Base-by-base conservation (phyloP, 1,284 basidiomycete genomes). In the Microbotryum intermedium region DNA sequence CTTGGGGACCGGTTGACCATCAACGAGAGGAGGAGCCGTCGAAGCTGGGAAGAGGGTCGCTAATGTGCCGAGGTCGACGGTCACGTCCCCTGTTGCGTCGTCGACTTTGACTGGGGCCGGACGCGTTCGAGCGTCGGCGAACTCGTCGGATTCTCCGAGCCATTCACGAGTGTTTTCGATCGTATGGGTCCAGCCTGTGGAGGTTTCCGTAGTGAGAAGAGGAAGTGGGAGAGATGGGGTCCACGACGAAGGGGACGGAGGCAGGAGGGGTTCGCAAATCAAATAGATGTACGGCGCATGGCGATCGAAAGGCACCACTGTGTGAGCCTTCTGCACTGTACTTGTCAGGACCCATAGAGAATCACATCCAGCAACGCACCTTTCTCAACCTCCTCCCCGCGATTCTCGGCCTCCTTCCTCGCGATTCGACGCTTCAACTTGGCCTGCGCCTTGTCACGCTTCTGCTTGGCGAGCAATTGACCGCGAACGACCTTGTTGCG, bases 121-220 rank as follows among this genome's bases (percentile, higher is more conserved):
- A 25, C 66, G 60, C 6, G 69, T 72, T 4, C 69, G 61, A 10
- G 68, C 50, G 50, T 71, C 70, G 76, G 72, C 25, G 86, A 86
- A 72, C 85, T 80, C 49, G 83, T 83, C 25, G 84, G 88, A 55
- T 89, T 78, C 71, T 86, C 86, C 44, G 88, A 89, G 4, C 89
- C 87, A 89, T 74, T 92, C 85, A 63, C 93, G 84, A 55, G 85
- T 88, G 74, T 97, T 97, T 73, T 98, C 94, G 43, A 97, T 83
- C 1, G 94, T 98, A 46, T 83, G 81, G 0, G 94, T 62, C 49
- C 60, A 61, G 26, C 64, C 66, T 68, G 53, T 0, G 13, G 50
- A 23, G n/a, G n/a, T n/a, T n/a, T n/a, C n/a, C n/a, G n/a, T n/a
- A n/a, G n/a, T 5, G 47, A 45, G 46, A 13, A 91, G 53, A 21